A percentile compares a stretch with the other conserved stretches of the same genome.
These are phyloP conservation scores for Apiospora phragmitis DNA, from an alignment of 2,329 filamentous ascomycete genomes.

Conservation along the genomic window DNA sequence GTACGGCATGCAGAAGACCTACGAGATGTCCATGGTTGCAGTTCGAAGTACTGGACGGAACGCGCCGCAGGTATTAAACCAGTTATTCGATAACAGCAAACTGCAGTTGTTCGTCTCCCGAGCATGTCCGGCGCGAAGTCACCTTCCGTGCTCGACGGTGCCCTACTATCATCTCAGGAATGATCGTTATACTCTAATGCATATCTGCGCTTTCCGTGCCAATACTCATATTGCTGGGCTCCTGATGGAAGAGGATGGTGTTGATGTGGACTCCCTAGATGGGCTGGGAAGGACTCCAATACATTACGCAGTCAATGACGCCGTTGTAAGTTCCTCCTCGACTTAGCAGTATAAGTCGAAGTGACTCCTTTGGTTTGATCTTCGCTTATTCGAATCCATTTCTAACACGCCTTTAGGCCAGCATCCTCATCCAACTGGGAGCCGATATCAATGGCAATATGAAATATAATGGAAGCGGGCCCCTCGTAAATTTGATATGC, in stretches of 20 bases:
- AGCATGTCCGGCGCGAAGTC: neutral
- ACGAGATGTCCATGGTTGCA: neutral
- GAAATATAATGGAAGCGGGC: neutral
- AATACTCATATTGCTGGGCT: neutral
- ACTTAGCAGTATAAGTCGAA: no score
- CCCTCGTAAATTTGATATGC: neutral
- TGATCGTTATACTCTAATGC: neutral
- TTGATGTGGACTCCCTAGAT: neutral
- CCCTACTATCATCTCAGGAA: neutral
- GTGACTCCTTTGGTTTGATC: neutral
- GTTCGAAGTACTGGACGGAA: neutral
- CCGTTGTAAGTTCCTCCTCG: no score
- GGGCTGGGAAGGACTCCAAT: neutral
- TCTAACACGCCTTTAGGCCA: no score
- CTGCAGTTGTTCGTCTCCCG: neutral
- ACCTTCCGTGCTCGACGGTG: neutral
- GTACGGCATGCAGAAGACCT: neutral
- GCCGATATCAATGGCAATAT: no score
- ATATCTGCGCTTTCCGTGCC: neutral
- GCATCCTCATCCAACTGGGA: no score
- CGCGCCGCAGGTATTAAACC: neutral
- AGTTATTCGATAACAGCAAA: neutral
- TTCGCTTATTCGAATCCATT: neutral
- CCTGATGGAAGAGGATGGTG: neutral
- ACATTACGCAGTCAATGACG: no score